Conservation (phyloP, 495 filamentous ascomycete species). For the Trichoderma asperelloides region DNA sequence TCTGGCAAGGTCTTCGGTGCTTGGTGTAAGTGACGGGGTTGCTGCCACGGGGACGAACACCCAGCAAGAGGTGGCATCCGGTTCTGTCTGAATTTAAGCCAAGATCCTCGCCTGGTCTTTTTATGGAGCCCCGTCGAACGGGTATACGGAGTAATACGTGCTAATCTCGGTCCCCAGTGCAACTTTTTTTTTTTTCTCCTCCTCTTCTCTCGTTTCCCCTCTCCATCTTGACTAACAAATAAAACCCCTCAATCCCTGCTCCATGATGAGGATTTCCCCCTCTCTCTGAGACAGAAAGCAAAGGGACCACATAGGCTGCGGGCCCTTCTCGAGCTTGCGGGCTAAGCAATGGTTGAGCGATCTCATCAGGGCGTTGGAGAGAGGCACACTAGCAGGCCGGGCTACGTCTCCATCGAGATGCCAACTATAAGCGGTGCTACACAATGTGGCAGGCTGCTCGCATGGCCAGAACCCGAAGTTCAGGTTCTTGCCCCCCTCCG, state of each 20-base stretch:
- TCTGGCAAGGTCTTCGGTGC: not conserved
- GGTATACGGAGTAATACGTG: not conserved
- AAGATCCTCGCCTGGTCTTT: not conserved
- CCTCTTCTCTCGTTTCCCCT: not conserved
- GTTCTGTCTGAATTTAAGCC: not conserved
- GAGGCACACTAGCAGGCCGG: not conserved
- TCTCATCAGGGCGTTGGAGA: not conserved
- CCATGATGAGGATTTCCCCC: not conserved
- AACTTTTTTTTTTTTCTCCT: not conserved
- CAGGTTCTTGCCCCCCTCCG: not conserved
- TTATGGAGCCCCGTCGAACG: not conserved
- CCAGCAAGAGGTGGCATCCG: not conserved
- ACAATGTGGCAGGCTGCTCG: not conserved
- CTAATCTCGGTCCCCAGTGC: not conserved
- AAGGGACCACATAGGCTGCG: not conserved
- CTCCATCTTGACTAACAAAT: not conserved
- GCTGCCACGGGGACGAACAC: not conserved
- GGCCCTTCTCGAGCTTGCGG: not conserved
- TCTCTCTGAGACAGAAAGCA: not conserved
- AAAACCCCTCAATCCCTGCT: not conserved
- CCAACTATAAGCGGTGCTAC: not conserved
- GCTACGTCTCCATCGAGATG: not conserved
- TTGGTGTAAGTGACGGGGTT: not conserved
- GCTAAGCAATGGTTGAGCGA: not conserved
- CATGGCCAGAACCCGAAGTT: not conserved